Conservation (phyloP, 805 yeast genomes). For the Zygosaccharomyces bailii region DNA sequence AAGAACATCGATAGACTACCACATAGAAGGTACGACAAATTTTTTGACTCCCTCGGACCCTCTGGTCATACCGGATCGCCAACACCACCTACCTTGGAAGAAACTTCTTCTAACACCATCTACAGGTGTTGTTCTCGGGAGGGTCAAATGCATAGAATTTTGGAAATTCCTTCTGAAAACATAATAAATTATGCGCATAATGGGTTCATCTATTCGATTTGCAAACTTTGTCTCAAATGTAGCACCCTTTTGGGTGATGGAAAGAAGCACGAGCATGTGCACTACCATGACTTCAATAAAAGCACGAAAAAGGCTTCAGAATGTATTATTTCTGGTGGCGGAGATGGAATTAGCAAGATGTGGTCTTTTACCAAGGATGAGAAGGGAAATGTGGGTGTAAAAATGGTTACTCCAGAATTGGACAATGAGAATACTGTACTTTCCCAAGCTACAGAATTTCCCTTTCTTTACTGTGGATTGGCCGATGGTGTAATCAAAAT, state of each 20-base stretch:
- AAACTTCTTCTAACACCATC: constrained; percentile 10
- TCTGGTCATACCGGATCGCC: constrained; percentile 49
- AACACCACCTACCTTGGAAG: constrained; percentile 16
- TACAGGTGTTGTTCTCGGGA: constrained; percentile 11
- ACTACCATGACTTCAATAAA: constrained; percentile 11
- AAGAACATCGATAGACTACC: constrained; percentile 45
- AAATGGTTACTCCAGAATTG: constrained; percentile 17
- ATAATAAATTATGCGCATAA: constrained; percentile 81
- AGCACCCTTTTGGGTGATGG: constrained; percentile 13
- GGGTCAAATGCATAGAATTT: constrained; percentile 35
- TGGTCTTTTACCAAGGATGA: constrained; percentile 54
- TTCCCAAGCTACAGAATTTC: constrained; percentile 59
- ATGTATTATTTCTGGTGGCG: constrained; percentile 69
- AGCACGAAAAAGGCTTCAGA: constrained; percentile 24
- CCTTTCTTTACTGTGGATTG: constrained; percentile 80
- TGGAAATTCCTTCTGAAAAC: constrained; percentile 67
- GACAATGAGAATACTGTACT: constrained; percentile 69
- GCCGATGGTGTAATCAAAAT: constrained; percentile 70
- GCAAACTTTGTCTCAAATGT: constrained; percentile 21
- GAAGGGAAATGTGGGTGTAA: constrained; percentile 16
- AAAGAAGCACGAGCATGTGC: constrained; percentile 9
- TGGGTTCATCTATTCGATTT: constrained; percentile 78
- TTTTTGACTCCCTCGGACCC: constrained; percentile 88
- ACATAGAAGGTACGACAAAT: constrained; percentile 69
- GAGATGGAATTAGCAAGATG: constrained; percentile 81